These are phyloP conservation scores for Cutaneotrichosporon sp. DNA, from an alignment of 1,284 basidiomycete genomes.

Conservation along the genomic window DNA sequence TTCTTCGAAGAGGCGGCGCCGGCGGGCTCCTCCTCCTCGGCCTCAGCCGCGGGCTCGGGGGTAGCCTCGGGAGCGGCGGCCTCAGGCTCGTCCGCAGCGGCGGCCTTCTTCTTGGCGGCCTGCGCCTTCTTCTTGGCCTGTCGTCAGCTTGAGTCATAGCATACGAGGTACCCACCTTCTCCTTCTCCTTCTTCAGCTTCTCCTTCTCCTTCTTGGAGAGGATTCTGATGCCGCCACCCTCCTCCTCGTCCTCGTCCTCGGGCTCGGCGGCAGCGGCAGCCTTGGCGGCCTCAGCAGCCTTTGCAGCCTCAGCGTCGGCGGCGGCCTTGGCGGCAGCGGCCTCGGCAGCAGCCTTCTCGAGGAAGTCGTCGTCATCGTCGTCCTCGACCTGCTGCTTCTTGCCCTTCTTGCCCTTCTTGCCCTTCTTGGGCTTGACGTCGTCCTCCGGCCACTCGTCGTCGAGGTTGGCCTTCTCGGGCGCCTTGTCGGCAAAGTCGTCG, in stretches of 20 bases:
- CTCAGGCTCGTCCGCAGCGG: conserved; percentile 27
- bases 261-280: conserved; percentile 65
- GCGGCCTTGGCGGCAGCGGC: conserved; percentile 42
- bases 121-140: conserved; percentile 95
- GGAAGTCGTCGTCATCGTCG: conserved; percentile 41
- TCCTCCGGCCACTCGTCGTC: conserved; percentile 55
- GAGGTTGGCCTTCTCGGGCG: conserved; percentile 23
- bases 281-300: conserved; percentile 67
- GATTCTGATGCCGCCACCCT: conserved; percentile 71
- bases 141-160: conserved; percentile 5
- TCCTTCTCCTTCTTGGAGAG: conserved; percentile 92
- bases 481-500: conserved; percentile 45
- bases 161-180: conserved; percentile 64
- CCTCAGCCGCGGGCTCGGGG: conserved; percentile 45
- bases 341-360: conserved; percentile 55
- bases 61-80: conserved; percentile 34
- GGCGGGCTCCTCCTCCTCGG: conserved; percentile 61
- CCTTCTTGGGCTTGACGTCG: conserved; percentile 57
- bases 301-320: conserved; percentile 50
- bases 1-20: conserved; percentile 62
- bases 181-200: conserved; percentile 87
- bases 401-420: conserved; percentile 52
- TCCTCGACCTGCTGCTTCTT: conserved; percentile 45
- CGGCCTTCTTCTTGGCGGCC: conserved; percentile 77
- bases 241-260: conserved; percentile 64